Evolutionary conservation across 306 rosid genomes (phyloP).

Genomic region (Cucurbita argyrosperma): DNA sequence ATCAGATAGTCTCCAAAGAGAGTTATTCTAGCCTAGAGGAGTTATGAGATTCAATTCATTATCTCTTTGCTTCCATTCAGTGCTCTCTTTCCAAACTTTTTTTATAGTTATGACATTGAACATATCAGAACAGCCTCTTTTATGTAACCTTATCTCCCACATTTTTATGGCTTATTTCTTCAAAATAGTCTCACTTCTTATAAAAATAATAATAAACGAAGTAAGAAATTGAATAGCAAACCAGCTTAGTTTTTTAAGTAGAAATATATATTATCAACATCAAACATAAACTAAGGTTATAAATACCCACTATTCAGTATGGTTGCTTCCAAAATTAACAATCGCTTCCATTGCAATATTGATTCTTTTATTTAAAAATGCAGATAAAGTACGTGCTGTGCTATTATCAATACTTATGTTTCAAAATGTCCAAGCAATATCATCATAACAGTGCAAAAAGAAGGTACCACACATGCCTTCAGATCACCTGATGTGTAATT

Average conservation of each 20-base stretch:
- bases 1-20: too few species aligned
- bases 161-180: too few species aligned
- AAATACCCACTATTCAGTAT: neutral
- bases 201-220: too few species aligned
- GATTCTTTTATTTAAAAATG: neutral
- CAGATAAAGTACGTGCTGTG: neutral
- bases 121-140: too few species aligned
- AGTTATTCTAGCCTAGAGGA: too few species aligned
- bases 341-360: neutral
- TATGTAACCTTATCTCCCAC: too few species aligned
- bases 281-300: neutral
- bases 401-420: neutral
- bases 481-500: slow-evolving; percentile 95
- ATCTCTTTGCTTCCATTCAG: too few species aligned
- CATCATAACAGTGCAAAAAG: neutral
- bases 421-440: neutral
- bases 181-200: too few species aligned
- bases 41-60: too few species aligned
- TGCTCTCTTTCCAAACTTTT: too few species aligned
- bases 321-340: neutral
- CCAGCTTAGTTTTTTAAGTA: neutral
- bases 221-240: neutral
- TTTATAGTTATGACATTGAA: too few species aligned
- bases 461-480: slow-evolving; percentile 30
- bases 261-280: neutral